Evolutionary conservation across 2,329 filamentous ascomycete genomes (phyloP), one percentile per base, ranked within the genome.

Genomic region (Hirsutella thompsonii): DNA sequence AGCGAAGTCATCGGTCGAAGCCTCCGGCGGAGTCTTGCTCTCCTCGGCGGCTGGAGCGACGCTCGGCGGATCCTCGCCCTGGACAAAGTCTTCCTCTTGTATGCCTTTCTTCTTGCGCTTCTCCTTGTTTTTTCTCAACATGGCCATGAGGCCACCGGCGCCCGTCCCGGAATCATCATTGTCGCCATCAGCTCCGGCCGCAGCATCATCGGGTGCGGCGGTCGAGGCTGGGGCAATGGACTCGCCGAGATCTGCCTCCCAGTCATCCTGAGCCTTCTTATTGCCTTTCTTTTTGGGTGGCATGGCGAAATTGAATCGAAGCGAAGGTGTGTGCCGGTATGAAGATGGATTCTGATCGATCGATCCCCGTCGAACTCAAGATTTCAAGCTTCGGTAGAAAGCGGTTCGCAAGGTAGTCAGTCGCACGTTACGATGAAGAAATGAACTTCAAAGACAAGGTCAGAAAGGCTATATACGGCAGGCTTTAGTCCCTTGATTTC

Each of bases 221-320:
- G 74, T 66, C 39, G 71, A 69, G 41, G 72, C 67, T 8, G 83
- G 79, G 48, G 76, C 75, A 55, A 79, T 72, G 46, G 72, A 69
- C 67, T 95, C 90, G 55, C 88, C 89, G 42, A 95, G 72, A 48
- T 94, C 88, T 42, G 84, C 80, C 63, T 96, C 92, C 90, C 90
- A 95, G 71, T 95, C 87, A 56, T 94, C 86, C 58, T 84, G 77
- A 58, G 71, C 77, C 61, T 79, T 81, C 72, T 90, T 93, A 60
- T 81, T 83, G 53, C 68, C 70, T 76, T 94, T 95, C 74, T 92
- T 93, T 71, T 95, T 95, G 47, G 89, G 89, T 57, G 89, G 69
- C 90, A 95, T 96, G 46, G 63, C 70, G 62, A 46, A 46, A 51
- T 36, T 13, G 34, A 20, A 11, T 47, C 59, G 30, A 20, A 9